phyloP scores from a whole-genome alignment of 1,139 yeast genomes.

The Spathaspora sp. region DNA sequence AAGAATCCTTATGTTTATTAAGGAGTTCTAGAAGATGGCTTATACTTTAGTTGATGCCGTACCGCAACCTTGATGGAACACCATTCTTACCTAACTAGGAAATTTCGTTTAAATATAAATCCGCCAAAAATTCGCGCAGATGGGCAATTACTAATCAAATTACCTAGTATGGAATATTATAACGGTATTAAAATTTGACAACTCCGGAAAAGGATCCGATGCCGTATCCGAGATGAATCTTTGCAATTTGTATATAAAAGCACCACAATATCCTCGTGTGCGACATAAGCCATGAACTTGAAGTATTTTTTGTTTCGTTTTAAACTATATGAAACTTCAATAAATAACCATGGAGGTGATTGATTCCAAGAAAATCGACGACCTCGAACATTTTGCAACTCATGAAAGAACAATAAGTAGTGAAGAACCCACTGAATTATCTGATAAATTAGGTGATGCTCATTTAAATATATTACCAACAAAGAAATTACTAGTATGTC shows the following conservation, averaged over 20 bases:
- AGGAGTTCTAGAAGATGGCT: background rate
- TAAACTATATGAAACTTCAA: background rate
- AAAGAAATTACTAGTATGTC: constrained; percentile 24
- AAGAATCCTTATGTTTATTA: too few species aligned
- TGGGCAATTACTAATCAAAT: background rate
- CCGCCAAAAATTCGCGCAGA: background rate
- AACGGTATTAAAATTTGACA: background rate
- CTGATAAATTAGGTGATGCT: constrained; percentile 27
- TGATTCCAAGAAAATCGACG: background rate
- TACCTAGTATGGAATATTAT: constrained; percentile 2
- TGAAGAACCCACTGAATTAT: constrained; percentile 10
- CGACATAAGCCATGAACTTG: background rate
- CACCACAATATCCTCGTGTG: constrained; percentile 1
- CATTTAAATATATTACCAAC: constrained; percentile 28
- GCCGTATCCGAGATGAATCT: constrained; percentile 1
- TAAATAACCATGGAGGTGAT: background rate
- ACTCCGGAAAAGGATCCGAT: background rate
- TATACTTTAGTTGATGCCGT: background rate
- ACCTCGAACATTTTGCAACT: background rate
- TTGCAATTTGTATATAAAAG: constrained; percentile 3
- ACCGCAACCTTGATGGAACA: background rate
- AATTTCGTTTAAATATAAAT: background rate
- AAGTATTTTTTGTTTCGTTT: background rate
- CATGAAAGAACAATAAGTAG: constrained; percentile 1
- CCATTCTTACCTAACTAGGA: background rate